A percentile compares a stretch with the other conserved stretches of the same genome.
These are phyloP conservation scores for Trifolium subterraneum DNA, from an alignment of 306 rosid genomes.

Conservation along the genomic window DNA sequence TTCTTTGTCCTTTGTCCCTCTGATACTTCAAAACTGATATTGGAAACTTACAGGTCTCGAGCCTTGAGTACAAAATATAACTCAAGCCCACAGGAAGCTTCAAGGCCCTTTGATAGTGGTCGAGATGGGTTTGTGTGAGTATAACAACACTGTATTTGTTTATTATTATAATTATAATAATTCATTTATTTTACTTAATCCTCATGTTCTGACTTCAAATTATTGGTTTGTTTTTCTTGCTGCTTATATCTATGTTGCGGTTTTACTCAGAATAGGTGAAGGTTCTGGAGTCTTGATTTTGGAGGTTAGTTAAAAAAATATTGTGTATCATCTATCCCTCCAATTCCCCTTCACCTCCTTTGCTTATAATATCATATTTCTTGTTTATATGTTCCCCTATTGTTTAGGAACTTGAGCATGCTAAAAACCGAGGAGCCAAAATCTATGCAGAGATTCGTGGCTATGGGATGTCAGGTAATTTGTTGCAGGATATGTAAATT, in stretches of 20 bases:
- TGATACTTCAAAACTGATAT: constrained; percentile 7
- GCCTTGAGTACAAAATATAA: constrained; percentile 83
- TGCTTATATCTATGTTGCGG: constrained; percentile 43
- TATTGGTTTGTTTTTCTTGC: constrained; percentile 29
- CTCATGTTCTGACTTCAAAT: constrained; percentile 17
- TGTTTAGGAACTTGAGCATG: constrained; percentile 90
- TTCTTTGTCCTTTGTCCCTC: background rate
- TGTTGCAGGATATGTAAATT: constrained; percentile 28
- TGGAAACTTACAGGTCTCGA: constrained; percentile 67
- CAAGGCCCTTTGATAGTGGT: constrained; percentile 83
- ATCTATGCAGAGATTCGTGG: constrained; percentile 91
- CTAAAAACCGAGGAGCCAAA: constrained; percentile 82
- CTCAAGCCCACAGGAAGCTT: constrained; percentile 83
- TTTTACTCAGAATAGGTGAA: constrained; percentile 81
- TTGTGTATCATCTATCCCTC: background rate
- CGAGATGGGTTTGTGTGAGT: constrained; percentile 98
- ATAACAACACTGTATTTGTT: constrained; percentile 18
- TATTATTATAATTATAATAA: constrained; percentile 35
- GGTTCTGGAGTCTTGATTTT: constrained; percentile 88
- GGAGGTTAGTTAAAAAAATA: constrained; percentile 68
- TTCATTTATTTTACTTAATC: constrained; percentile 14
- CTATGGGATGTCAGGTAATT: constrained; percentile 91
- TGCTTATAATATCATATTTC: constrained; percentile 32
- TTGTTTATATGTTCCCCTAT: constrained; percentile 28
- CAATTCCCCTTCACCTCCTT: constrained; percentile 13